Conservation (phyloP, 2,329 filamentous ascomycete species). For the Epichloe sibirici region DNA sequence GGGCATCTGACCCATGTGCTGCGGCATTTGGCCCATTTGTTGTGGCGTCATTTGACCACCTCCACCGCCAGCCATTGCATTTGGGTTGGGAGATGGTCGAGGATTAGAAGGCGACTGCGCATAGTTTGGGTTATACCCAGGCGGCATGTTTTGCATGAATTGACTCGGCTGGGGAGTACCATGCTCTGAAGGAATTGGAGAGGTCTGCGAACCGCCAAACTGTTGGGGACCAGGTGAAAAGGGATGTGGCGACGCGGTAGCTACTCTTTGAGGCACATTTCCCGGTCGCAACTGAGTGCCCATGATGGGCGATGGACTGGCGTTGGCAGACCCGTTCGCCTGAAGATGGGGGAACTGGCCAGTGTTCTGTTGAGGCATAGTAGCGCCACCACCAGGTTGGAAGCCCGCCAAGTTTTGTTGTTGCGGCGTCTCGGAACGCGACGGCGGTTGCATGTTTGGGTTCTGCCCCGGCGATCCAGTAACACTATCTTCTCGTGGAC, state of each 20-base stretch:
- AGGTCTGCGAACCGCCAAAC: constrained; percentile 54
- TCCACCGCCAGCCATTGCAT: constrained; percentile 29
- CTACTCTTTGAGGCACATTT: constrained; percentile 65
- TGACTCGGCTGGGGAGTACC: constrained; percentile 61
- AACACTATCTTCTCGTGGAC: constrained; percentile 72
- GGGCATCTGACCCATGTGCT: constrained; percentile 36
- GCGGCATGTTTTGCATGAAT: constrained; percentile 52
- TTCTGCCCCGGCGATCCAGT: constrained; percentile 70
- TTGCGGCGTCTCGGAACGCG: constrained; percentile 86
- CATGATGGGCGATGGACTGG: constrained; percentile 89
- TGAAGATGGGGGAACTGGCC: constrained; percentile 73
- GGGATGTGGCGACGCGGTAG: constrained; percentile 84
- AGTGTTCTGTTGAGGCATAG: constrained; percentile 49
- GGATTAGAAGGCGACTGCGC: constrained; percentile 43
- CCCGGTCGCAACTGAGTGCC: constrained; percentile 63
- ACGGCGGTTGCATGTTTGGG: constrained; percentile 61
- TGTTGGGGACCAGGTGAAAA: constrained; percentile 70
- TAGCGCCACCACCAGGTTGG: constrained; percentile 49
- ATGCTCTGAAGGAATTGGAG: constrained; percentile 66
- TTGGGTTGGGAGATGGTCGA: constrained; percentile 42
- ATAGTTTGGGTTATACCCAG: constrained; percentile 47
- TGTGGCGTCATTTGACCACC: constrained; percentile 42
- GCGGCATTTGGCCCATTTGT: constrained; percentile 34
- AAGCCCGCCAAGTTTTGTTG: constrained; percentile 62
- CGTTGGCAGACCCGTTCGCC: constrained; percentile 66